Evolutionary conservation across 306 rosid genomes (phyloP).

Genomic region (Prunus salicina): DNA sequence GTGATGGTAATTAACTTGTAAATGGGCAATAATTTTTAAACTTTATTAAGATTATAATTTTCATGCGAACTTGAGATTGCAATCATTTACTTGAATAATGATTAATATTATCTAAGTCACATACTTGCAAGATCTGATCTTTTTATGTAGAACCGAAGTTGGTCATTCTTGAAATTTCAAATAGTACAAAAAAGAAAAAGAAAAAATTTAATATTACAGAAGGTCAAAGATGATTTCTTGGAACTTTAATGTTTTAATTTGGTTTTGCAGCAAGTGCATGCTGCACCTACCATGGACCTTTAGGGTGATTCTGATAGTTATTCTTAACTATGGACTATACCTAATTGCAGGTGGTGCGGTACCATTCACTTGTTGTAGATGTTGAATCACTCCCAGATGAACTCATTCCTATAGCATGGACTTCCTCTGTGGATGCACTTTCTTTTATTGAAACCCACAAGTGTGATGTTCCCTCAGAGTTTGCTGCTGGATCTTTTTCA

Average conservation of each 20-base stretch:
- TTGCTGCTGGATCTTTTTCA: constrained; percentile 31
- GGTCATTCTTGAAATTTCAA: neutral
- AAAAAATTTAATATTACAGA: neutral
- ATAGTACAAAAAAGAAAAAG: neutral
- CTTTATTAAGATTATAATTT: neutral
- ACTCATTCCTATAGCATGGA: constrained; percentile 97
- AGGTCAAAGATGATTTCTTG: neutral
- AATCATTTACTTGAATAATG: neutral
- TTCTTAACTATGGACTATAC: constrained; percentile 10
- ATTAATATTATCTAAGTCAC: neutral
- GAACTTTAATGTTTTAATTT: neutral
- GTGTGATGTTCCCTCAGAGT: constrained; percentile 34
- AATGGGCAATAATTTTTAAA: too few species aligned
- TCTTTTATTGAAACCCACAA: constrained; percentile 48
- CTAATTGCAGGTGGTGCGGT: constrained; percentile 87
- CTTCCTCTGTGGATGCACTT: constrained; percentile 56
- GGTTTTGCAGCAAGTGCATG: neutral
- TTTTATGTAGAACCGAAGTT: neutral
- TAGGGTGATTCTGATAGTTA: neutral
- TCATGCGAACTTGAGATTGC: neutral
- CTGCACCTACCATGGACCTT: neutral
- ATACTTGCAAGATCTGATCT: neutral
- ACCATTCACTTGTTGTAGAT: constrained; percentile 94
- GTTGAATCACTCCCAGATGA: constrained; percentile 78
- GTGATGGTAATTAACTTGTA: neutral